Evolutionary conservation across 169 alveolate species (phyloP).

Genomic region (Cryptosporidium sp.): DNA sequence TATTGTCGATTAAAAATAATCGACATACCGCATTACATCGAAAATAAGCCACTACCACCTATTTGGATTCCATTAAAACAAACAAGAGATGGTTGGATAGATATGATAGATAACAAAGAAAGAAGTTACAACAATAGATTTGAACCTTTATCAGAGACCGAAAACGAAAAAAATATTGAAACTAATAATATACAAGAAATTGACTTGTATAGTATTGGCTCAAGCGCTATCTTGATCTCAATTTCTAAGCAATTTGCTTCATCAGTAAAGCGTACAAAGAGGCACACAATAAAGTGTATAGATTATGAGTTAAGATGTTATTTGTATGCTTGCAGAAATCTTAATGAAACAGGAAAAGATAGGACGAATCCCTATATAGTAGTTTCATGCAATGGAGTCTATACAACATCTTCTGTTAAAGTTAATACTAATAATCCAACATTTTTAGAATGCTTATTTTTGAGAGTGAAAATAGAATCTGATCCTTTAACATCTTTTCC

Average conservation of each 20-base stretch:
- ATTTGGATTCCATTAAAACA: slow-evolving; percentile 87
- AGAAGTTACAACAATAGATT: slow-evolving; percentile 10
- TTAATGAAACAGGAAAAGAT: slow-evolving; percentile 79
- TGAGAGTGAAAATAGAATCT: slow-evolving; percentile 78
- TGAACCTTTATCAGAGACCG: neutral
- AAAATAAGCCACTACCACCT: slow-evolving; percentile 84
- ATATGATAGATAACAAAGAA: slow-evolving; percentile 78
- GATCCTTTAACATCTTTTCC: slow-evolving; percentile 82
- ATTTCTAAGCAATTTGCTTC: slow-evolving; percentile 40
- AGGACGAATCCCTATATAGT: slow-evolving; percentile 85
- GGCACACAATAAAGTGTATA: slow-evolving; percentile 71
- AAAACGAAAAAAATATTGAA: slow-evolving; percentile 9
- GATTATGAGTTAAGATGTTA: slow-evolving; percentile 90
- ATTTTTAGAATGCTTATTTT: slow-evolving; percentile 84
- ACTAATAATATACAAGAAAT: slow-evolving; percentile 31
- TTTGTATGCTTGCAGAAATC: slow-evolving; percentile 85
- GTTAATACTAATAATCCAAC: slow-evolving; percentile 83
- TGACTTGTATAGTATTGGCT: slow-evolving; percentile 63
- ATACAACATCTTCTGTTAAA: slow-evolving; percentile 82
- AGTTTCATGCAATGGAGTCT: slow-evolving; percentile 84
- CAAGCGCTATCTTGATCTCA: slow-evolving; percentile 61
- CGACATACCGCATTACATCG: slow-evolving; percentile 83
- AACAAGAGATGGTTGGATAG: slow-evolving; percentile 82
- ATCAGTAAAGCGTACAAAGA: slow-evolving; percentile 44
- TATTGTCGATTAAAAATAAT: slow-evolving; percentile 80